These are phyloP conservation scores for Mycena citricolor DNA, from an alignment of 1,284 basidiomycete species.

Conservation along the genomic window DNA sequence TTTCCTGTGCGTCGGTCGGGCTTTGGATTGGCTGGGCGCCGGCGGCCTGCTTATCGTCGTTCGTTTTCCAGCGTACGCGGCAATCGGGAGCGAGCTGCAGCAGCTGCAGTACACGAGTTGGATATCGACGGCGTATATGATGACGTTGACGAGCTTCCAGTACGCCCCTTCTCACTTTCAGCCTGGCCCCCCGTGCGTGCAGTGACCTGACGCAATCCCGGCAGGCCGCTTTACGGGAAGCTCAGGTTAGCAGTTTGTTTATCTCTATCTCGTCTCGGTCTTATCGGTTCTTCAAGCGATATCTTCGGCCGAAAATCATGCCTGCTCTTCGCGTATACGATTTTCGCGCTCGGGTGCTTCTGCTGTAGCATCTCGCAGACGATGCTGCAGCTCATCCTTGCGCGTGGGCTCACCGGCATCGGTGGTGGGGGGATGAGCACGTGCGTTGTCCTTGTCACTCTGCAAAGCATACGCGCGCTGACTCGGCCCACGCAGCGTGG, in stretches of 20 bases:
- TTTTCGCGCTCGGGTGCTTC: constrained; percentile 56
- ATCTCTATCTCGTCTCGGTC: neutral
- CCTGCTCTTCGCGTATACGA: constrained; percentile 52
- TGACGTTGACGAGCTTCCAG: constrained; percentile 63
- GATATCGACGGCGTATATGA: constrained; percentile 64
- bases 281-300: constrained; percentile 41
- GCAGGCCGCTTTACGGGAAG: constrained; percentile 62
- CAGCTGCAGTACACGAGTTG: constrained; percentile 65
- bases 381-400: constrained; percentile 55
- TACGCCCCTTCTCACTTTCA: constrained; percentile 31
- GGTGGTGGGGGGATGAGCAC: constrained; percentile 66
- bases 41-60: neutral
- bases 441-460: constrained; percentile 36
- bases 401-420: constrained; percentile 60
- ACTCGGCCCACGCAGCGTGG: constrained; percentile 39
- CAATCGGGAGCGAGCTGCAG: constrained; percentile 62
- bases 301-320: constrained; percentile 64
- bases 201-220: neutral
- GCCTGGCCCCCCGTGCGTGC: neutral
- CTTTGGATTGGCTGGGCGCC: neutral
- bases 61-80: constrained; percentile 46
- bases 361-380: constrained; percentile 53
- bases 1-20: constrained; percentile 42
- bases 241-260: constrained; percentile 13
- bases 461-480: neutral